Conservation (phyloP, 345 rosid genomes). For the Litchi chinensis region DNA sequence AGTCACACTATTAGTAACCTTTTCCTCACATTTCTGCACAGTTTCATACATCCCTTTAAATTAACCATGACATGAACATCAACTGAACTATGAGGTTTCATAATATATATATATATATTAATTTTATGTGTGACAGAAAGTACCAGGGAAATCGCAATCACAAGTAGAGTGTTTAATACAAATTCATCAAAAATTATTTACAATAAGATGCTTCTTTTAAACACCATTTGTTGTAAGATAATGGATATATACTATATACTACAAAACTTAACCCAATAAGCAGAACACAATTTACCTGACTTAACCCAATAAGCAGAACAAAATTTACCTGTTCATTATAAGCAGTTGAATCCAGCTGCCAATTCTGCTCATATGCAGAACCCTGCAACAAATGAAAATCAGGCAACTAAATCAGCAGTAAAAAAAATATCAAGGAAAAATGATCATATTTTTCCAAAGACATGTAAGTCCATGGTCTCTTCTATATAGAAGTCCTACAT, state of each 20-base stretch:
- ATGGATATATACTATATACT: background rate
- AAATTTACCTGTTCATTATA: conserved; percentile 73
- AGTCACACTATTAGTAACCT: too few species aligned
- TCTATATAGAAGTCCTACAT: conserved; percentile 32
- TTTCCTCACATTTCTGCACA: too few species aligned
- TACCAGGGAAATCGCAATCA: background rate
- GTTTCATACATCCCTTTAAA: too few species aligned
- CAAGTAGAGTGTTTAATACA: background rate
- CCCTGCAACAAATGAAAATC: conserved; percentile 56
- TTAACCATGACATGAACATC: too few species aligned
- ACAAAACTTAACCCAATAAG: conserved; percentile 5
- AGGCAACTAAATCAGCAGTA: conserved; percentile 22
- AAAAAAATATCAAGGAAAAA: conserved; percentile 11
- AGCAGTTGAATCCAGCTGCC: conserved; percentile 69
- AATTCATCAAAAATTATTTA: background rate
- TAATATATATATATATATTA: too few species aligned
- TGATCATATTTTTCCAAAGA: conserved; percentile 11
- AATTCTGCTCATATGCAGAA: conserved; percentile 74
- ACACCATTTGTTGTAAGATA: background rate
- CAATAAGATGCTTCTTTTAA: background rate
- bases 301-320: conserved; percentile 12
- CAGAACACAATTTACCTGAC: too few species aligned
- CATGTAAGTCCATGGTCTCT: conserved; percentile 6
- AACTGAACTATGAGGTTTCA: too few species aligned
- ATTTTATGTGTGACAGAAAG: too few species aligned